Evolutionary conservation across 2,329 filamentous ascomycete species (phyloP), one percentile per base, ranked within the genome.

Genomic region (Phyllachora maydis): DNA sequence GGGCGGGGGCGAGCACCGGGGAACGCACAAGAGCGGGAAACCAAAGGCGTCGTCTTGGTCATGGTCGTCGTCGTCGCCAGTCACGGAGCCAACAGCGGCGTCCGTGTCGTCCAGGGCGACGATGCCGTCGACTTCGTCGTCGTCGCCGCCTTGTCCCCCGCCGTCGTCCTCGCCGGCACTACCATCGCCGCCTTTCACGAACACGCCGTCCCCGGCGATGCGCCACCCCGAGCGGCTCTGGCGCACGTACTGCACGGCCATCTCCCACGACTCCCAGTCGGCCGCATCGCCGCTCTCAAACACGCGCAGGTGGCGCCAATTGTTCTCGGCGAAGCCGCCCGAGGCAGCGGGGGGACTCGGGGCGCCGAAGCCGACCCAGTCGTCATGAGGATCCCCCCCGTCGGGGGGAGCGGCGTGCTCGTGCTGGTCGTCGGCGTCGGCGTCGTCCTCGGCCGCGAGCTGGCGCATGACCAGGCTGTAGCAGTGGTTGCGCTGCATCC

Each of bases 251-350:
- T 52, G 41, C 10, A 52, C 46, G 0, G 47, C 48, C 45, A 53
- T 46, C 1, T 48, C 40, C 58, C 58, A 63, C 3, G 47, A 47
- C 25, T 54, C 52, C 18, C 35, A 37, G 28, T 59, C 50, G 0
- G 46, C 46, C 0, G 46, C 39, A 28, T 64, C 59, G 14, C 57
- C 59, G 20, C 48, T 56, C 36, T 63, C 56, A 24, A 65, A 60
- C 4, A 49, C 43, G 11, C 39, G 42, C 8, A 65, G 39, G n/a
- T 38, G 33, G n/a, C 35, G 32, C 49, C 54, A 63, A 28, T 52
- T 50, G 8, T 22, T 26, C 21, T 16, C 18, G 1, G 21, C 14
- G 14, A 5, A 9, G 14, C 18, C 27, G 8, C 9, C 13, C 4
- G 16, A 10, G 13, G n/a, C n/a, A n/a, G n/a, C n/a, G n/a, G n/a